phyloP scores from a whole-genome alignment of 345 rosid species.

The Punica granatum region DNA sequence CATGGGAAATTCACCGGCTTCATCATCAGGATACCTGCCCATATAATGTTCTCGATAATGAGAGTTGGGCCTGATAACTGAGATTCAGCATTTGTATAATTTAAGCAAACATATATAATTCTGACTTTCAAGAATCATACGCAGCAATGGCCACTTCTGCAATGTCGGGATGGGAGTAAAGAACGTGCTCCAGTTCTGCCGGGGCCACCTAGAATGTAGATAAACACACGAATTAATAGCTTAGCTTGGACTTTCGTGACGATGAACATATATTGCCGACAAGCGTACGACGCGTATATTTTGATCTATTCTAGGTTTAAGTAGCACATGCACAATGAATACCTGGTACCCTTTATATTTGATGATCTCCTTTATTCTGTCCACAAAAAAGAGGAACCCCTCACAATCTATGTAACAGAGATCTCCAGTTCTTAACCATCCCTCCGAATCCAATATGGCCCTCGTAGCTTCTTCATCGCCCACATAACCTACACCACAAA shows the following conservation, averaged over 20 bases:
- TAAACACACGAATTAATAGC: neutral
- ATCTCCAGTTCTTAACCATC: slow-evolving; percentile 66
- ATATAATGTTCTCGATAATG: neutral
- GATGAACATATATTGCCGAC: neutral
- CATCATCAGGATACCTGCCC: slow-evolving; percentile 48
- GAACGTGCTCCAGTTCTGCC: slow-evolving; percentile 50
- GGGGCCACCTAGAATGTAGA: slow-evolving; percentile 40
- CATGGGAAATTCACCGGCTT: slow-evolving; percentile 46
- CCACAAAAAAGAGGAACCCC: slow-evolving; percentile 54
- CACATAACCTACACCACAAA: slow-evolving; percentile 33
- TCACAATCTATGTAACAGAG: slow-evolving; percentile 47
- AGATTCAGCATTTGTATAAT: neutral
- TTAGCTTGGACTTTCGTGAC: neutral
- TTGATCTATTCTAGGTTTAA: neutral
- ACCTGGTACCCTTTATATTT: slow-evolving; percentile 70
- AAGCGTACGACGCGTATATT: neutral
- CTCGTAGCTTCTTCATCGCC: slow-evolving; percentile 46
- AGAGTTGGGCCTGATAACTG: neutral
- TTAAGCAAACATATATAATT: neutral
- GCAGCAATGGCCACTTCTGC: slow-evolving; percentile 50
- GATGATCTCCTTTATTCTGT: slow-evolving; percentile 54
- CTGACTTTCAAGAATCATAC: slow-evolving; percentile 17
- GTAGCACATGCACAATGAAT: neutral
- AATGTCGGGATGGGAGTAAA: slow-evolving; percentile 41
- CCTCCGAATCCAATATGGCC: slow-evolving; percentile 34